A percentile compares a stretch with the other conserved stretches of the same genome.
Conservation (phyloP, 257 asterid species). For the Plantago elongata region DNA sequence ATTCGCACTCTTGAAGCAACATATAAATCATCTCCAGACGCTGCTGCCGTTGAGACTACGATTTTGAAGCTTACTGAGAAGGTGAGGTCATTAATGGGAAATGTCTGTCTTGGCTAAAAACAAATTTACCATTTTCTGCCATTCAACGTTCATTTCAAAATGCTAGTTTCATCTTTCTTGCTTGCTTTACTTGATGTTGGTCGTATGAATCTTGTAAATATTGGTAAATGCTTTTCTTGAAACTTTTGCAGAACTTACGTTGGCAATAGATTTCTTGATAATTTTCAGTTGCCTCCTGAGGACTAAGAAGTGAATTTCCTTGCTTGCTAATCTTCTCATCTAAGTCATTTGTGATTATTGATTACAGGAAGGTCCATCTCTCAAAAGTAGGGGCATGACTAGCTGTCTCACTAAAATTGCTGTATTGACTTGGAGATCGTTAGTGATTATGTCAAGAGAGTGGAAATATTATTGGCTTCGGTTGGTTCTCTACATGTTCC, state of each 20-base stretch:
- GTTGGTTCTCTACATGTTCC: conserved; percentile 68
- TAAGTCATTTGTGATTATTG: background rate
- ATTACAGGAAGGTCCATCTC: conserved; percentile 78
- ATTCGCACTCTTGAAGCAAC: conserved; percentile 98
- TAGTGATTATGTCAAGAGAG: conserved; percentile 97
- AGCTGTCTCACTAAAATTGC: conserved; percentile 54
- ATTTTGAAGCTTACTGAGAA: conserved; percentile 76
- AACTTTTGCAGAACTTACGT: too few species aligned
- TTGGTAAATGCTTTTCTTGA: too few species aligned
- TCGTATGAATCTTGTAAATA: too few species aligned
- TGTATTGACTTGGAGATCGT: conserved; percentile 91
- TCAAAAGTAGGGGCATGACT: conserved; percentile 86
- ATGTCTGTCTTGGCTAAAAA: background rate
- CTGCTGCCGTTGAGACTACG: conserved; percentile 88
- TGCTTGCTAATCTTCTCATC: too few species aligned
- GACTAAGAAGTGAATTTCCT: too few species aligned
- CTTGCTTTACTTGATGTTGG: too few species aligned
- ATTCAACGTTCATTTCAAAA: too few species aligned
- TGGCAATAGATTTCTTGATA: too few species aligned
- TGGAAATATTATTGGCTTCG: conserved; percentile 99
- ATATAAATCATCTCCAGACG: conserved; percentile 81
- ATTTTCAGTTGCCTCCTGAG: too few species aligned
- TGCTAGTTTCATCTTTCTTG: too few species aligned
- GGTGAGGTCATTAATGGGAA: conserved; percentile 34
- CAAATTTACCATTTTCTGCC: too few species aligned